phyloP scores from a whole-genome alignment of 2,329 filamentous ascomycete genomes.

The Alternaria atra region DNA sequence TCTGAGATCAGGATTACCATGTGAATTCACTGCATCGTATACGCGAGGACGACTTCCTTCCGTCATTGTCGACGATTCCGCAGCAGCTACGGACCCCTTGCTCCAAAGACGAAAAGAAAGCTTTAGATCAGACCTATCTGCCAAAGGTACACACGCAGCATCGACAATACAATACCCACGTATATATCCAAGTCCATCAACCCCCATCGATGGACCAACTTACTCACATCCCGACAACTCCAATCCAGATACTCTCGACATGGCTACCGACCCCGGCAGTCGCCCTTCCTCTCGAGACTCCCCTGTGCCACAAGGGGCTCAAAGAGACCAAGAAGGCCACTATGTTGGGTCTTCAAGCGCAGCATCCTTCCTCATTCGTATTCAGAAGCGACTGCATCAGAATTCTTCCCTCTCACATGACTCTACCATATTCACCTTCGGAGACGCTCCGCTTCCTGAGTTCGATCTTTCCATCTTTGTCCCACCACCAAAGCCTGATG shows the following conservation, averaged over 20 bases:
- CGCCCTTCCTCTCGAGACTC: conserved; percentile 51
- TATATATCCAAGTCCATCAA: conserved; percentile 24
- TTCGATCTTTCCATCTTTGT: conserved; percentile 56
- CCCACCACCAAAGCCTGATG: conserved; percentile 55
- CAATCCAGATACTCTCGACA: conserved; percentile 22
- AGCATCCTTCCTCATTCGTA: conserved; percentile 60
- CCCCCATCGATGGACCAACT: conserved; percentile 24
- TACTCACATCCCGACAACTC: conserved; percentile 10
- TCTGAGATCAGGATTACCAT: conserved; percentile 46
- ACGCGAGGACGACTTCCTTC: conserved; percentile 57
- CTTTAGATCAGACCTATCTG: conserved; percentile 18
- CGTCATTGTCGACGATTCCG: conserved; percentile 48
- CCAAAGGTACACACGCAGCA: conserved; percentile 19
- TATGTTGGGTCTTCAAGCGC: conserved; percentile 60
- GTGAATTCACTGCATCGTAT: conserved; percentile 62
- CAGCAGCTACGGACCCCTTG: conserved; percentile 30
- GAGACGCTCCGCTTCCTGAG: conserved; percentile 59
- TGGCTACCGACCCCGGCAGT: conserved; percentile 22
- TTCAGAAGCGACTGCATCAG: conserved; percentile 60
- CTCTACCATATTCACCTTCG: conserved; percentile 61
- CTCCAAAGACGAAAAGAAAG: conserved; percentile 24
- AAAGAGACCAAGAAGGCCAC: conserved; percentile 59
- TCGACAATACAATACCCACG: conserved; percentile 33
- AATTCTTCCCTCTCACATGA: conserved; percentile 49
- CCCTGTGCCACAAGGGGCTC: conserved; percentile 54